phyloP scores from a whole-genome alignment of 2,329 filamentous ascomycete species.

The Uncinocarpus reesii region DNA sequence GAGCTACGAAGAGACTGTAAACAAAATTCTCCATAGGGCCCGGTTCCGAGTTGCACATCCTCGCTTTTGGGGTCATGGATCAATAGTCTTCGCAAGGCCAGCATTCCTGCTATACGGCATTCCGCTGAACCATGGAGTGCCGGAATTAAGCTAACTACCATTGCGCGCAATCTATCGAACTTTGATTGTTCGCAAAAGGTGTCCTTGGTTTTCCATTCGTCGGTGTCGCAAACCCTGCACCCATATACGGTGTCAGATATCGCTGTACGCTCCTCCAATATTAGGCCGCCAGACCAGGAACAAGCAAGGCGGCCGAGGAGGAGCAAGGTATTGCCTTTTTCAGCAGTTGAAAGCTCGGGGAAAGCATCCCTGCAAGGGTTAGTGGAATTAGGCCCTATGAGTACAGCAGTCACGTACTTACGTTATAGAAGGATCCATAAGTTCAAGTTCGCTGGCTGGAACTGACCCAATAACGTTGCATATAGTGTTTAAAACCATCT shows the following conservation, averaged over 20 bases:
- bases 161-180: constrained; percentile 32
- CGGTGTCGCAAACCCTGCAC: constrained; percentile 32
- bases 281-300: constrained; percentile 42
- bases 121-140: constrained; percentile 43
- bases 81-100: constrained; percentile 58
- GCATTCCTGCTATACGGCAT: constrained; percentile 59
- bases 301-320: constrained; percentile 50
- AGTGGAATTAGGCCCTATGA: not conserved
- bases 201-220: constrained; percentile 15
- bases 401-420: constrained; percentile 30
- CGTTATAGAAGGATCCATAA: constrained; percentile 39
- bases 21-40: constrained; percentile 66
- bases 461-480: constrained; percentile 30
- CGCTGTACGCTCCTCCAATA: constrained; percentile 22
- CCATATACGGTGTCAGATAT: constrained; percentile 21
- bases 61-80: constrained; percentile 52
- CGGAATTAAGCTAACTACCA: constrained; percentile 36
- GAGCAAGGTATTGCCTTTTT: constrained; percentile 46
- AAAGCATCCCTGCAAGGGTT: constrained; percentile 35
- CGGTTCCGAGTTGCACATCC: constrained; percentile 57
- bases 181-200: constrained; percentile 10
- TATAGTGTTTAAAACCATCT: constrained; percentile 27
- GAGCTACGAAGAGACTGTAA: constrained; percentile 74
- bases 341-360: constrained; percentile 38
- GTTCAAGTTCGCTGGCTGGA: constrained; percentile 28